A percentile compares a stretch with the other conserved stretches of the same genome.
Conservation (phyloP, 2,329 filamentous ascomycete species). For the Chrysoporthe puriensis region DNA sequence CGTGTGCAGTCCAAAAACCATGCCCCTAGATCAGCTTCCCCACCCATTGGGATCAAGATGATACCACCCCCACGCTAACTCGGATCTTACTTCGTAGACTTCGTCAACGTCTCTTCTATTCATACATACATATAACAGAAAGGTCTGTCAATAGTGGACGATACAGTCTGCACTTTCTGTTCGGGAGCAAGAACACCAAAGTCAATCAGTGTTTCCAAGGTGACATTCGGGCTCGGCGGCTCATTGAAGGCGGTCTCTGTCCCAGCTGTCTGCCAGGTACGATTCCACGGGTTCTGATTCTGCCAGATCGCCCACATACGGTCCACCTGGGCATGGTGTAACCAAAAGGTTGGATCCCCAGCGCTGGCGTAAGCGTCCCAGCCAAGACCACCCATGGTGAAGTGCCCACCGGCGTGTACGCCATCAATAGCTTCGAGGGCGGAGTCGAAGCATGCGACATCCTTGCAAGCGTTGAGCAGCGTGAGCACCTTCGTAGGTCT, state of each 20-base stretch:
- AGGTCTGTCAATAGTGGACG: slow-evolving; percentile 18
- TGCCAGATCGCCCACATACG: slow-evolving; percentile 33
- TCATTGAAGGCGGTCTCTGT: slow-evolving; percentile 15
- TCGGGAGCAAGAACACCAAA: slow-evolving; percentile 1
- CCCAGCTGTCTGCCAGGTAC: slow-evolving; percentile 1
- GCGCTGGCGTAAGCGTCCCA: slow-evolving; percentile 19
- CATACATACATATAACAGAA: slow-evolving; percentile 18
- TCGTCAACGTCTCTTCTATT: neutral
- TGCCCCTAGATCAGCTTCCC: no score
- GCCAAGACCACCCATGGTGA: slow-evolving; percentile 6
- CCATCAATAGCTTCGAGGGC: slow-evolving; percentile 10
- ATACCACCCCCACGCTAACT: no score
- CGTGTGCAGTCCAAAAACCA: no score
- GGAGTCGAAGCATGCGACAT: slow-evolving; percentile 23
- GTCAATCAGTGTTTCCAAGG: neutral
- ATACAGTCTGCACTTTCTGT: slow-evolving; percentile 10
- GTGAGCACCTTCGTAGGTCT: neutral
- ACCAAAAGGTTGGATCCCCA: slow-evolving; percentile 40
- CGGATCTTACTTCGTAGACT: no score
- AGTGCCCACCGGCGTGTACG: slow-evolving; percentile 24
- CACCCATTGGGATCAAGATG: no score
- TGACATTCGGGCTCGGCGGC: neutral
- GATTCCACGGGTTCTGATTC: neutral
- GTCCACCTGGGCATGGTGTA: slow-evolving; percentile 39
- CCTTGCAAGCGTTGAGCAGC: slow-evolving; percentile 24